Base-by-base conservation (phyloP, 768 basidiomycete genomes). In the Boletales sp. region DNA sequence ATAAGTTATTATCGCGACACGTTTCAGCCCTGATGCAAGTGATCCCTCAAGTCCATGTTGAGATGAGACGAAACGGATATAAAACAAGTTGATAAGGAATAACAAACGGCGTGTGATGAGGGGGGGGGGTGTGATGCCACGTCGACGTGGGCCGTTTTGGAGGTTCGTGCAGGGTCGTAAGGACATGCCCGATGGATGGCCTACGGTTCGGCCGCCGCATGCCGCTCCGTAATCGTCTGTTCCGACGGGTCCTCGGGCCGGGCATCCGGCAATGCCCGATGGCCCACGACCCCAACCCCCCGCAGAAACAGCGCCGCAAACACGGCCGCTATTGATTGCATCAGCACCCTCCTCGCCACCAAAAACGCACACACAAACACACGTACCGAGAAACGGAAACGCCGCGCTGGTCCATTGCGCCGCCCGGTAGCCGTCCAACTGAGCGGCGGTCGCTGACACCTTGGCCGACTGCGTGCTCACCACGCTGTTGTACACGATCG, bases 401-500 rank as follows among this genome's bases (percentile, higher is more conserved):
- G 75, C 80, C 52, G 82, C 81, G 8, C 68, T 65, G 0, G 77
- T 74, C 86, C 86, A 90, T 56, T 84, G 77, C 3, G 86, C 86
- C 17, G 78, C 74, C 32, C 72, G 69, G 62, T 87, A 90, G 31
- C 79, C 80, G 15, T 56, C 21, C 21, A 21, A 21, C 21, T 21
- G 21, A 21, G 44, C n/a, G 87, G 66, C 48, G 74, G 68, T 4
- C 21, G 77, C 74, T 0, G 60, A 34, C 15, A 61, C 49, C 50
- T 44, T 55, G 30, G 54, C 50, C 13, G 74, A 65, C 28, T 72
- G 59, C 12, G 66, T 52, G 5, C 51, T 48, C 12, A 76, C 67
- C n/a, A 80, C 76, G 2, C 73, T 66, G 56, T 89, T 77, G 65
- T 80, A 86, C 34, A 87, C 83, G 30, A 89, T 83, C 1, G 87